phyloP scores from a whole-genome alignment of 345 rosid species.

The Heritiera littoralis region DNA sequence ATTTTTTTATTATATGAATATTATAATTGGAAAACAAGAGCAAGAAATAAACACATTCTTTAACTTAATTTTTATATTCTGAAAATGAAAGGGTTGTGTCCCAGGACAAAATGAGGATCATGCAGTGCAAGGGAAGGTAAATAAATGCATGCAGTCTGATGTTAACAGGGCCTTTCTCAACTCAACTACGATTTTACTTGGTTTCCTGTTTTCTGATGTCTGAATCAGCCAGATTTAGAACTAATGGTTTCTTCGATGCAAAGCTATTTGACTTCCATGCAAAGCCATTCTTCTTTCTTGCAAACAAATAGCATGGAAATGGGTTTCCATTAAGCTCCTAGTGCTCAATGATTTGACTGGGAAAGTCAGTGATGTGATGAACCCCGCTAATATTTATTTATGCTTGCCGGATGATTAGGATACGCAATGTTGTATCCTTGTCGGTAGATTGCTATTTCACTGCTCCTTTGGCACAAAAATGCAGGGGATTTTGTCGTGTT shows the following conservation, averaged over 20 bases:
- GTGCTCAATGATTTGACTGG: not conserved
- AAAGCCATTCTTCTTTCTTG: not conserved
- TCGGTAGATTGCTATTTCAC: not conserved
- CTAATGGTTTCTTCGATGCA: not conserved
- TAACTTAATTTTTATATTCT: not conserved
- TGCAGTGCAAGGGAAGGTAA: not conserved
- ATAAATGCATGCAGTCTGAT: not conserved
- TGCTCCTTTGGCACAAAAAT: not conserved
- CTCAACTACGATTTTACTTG: not conserved
- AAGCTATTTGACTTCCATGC: no score
- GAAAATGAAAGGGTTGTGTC: not conserved
- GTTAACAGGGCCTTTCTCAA: not conserved
- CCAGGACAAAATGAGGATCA: not conserved
- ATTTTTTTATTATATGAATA: conserved; percentile 17
- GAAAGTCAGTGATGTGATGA: not conserved
- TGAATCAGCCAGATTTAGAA: not conserved
- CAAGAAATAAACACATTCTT: not conserved
- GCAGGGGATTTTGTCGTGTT: no score
- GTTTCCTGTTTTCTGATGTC: not conserved
- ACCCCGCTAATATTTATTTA: not conserved
- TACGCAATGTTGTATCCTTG: not conserved
- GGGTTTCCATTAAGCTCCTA: not conserved
- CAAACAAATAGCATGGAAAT: not conserved
- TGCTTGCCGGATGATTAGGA: not conserved
- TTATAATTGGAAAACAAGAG: conserved; percentile 25